Evolutionary conservation across 139 green algal genomes (phyloP), one percentile per base, ranked within the genome.

Genomic region (Micractinium sp.): DNA sequence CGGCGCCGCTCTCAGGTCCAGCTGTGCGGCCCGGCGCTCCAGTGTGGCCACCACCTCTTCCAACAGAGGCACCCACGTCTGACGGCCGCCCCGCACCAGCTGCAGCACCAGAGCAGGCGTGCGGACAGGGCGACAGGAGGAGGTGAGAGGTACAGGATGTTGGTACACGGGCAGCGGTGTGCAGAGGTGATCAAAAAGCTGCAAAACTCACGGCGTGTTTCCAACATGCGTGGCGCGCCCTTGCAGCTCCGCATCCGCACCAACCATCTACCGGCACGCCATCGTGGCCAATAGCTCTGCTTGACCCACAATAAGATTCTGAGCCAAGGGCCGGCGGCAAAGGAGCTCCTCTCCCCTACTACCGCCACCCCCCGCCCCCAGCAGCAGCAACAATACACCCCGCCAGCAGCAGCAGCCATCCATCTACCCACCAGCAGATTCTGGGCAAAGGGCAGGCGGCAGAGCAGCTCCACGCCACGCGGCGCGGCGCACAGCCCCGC

Each of bases 11-110:
- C 9, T n/a, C 14, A 92, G 74, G 35, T 92, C 86, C 4, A 89
- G 75, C 25, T 75, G 56, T 0, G 79, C 90, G 2, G 90, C 91
- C 3, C 87, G 60, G 22, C 88, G 80, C 76, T 85, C 66, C 71
- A 93, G 85, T 39, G 71, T 66, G 4, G 36, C 56, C 31, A 73
- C 36, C 33, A 85, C 92, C 71, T 94, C 90, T 38, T 91, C 90
- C 31, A 89, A 47, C n/a, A 94, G 41, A 1, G 90, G 33, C 73
- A 86, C 71, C 38, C 86, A 91, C 27, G 38, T 27, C 77, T 86
- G 66, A 7, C 33, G 41, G 19, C 69, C 66, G 0, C 38, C 73
- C 22, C 41, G 47, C 35, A 60, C 27, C 82, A 88, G 27, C 83
- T 89, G 61, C 82, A 82, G 25, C 20, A 25, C 20, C 22, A 73